A percentile compares a stretch with the other conserved stretches of the same genome.
phyloP scores from a whole-genome alignment of 2,329 filamentous ascomycete species.

The Fusarium algeriense region DNA sequence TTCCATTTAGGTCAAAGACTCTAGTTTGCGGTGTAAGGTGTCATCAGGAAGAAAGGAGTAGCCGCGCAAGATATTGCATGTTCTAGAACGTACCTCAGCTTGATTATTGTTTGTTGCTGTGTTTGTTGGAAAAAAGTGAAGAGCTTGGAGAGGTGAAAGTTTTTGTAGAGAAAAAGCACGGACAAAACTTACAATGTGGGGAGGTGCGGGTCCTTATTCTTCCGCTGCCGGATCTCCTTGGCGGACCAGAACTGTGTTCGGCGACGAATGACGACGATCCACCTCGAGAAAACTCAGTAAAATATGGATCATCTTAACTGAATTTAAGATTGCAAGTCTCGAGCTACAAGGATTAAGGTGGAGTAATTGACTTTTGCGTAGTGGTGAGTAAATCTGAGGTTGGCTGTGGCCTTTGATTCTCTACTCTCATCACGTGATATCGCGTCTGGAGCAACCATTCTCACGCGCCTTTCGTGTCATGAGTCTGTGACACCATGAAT shows the following conservation, averaged over 20 bases:
- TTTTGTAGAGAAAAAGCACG: slow-evolving; percentile 47
- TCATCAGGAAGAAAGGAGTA: slow-evolving; percentile 73
- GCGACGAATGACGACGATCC: slow-evolving; percentile 28
- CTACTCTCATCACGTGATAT: slow-evolving; percentile 40
- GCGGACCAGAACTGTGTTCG: slow-evolving; percentile 21
- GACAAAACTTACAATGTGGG: slow-evolving; percentile 44
- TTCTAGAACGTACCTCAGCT: slow-evolving; percentile 46
- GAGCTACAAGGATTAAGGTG: slow-evolving; percentile 1
- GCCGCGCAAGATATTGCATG: slow-evolving; percentile 23
- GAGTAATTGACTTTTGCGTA: background rate
- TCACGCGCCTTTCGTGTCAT: slow-evolving; percentile 22
- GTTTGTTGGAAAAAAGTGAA: slow-evolving; percentile 38
- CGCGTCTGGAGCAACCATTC: slow-evolving; percentile 20
- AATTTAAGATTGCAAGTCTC: slow-evolving; percentile 6
- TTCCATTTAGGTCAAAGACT: slow-evolving; percentile 91
- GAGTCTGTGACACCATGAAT: slow-evolving; percentile 24
- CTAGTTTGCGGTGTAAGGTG: slow-evolving; percentile 91
- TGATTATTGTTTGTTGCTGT: slow-evolving; percentile 34
- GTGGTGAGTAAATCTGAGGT: background rate
- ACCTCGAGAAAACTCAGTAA: slow-evolving; percentile 25
- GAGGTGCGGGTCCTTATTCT: slow-evolving; percentile 27
- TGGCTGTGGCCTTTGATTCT: background rate
- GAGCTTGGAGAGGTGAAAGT: slow-evolving; percentile 33
- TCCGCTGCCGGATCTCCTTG: slow-evolving; percentile 21
- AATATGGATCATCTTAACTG: slow-evolving; percentile 16